Evolutionary conservation across 257 asterid species (phyloP).

Genomic region (Fraxinus quadrangulata): DNA sequence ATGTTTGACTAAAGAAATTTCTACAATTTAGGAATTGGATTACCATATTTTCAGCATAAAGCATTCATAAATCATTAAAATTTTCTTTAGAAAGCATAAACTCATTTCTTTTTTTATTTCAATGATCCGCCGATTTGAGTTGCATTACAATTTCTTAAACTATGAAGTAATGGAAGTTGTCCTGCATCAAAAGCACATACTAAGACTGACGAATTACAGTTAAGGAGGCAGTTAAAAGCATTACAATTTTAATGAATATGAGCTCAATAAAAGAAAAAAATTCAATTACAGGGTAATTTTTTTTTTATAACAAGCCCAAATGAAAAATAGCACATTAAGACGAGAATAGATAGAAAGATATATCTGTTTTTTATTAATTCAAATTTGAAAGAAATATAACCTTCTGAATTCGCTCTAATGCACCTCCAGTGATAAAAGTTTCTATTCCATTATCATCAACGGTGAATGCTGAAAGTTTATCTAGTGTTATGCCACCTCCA

Average conservation of each 20-base stretch:
- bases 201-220: background rate
- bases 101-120: background rate
- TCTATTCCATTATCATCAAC: slow-evolving; percentile 88
- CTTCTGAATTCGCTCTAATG: slow-evolving; percentile 85
- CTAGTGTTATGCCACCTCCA: slow-evolving; percentile 85
- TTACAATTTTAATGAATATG: slow-evolving; percentile 9
- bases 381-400: slow-evolving; percentile 39
- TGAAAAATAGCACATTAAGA: slow-evolving; percentile 1
- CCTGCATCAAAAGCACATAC: background rate
- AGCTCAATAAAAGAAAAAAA: background rate
- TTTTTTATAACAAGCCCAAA: background rate
- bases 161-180: background rate
- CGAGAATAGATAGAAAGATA: slow-evolving; percentile 2
- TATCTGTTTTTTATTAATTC: slow-evolving; percentile 10
- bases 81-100: background rate
- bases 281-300: background rate
- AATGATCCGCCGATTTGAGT: background rate
- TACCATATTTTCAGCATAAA: slow-evolving; percentile 13
- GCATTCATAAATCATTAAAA: background rate
- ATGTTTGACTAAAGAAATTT: background rate
- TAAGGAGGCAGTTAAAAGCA: slow-evolving; percentile 3
- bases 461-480: slow-evolving; percentile 89
- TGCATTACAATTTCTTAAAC: background rate
- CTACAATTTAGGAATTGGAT: background rate
- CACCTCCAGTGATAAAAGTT: slow-evolving; percentile 87